phyloP scores from a whole-genome alignment of 2,329 filamentous ascomycete species.

The Bipolaris zeicola region DNA sequence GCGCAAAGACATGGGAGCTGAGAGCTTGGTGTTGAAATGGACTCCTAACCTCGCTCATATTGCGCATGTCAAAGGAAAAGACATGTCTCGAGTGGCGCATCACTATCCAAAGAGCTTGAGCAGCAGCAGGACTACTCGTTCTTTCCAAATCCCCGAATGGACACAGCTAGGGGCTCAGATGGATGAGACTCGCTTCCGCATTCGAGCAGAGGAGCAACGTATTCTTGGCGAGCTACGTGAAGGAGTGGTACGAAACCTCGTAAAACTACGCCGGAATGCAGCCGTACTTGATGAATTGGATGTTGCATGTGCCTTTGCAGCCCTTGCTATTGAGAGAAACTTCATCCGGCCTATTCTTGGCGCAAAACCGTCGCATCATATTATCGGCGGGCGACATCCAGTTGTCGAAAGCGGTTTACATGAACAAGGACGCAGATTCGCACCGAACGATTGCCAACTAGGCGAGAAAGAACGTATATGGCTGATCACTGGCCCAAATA shows the following conservation, averaged over 20 bases:
- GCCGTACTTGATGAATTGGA: slow-evolving; percentile 93
- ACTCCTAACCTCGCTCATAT: slow-evolving; percentile 86
- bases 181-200: slow-evolving; percentile 76
- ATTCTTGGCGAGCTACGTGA: slow-evolving; percentile 78
- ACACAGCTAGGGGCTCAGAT: slow-evolving; percentile 77
- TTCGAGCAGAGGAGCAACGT: slow-evolving; percentile 81
- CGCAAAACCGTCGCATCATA: slow-evolving; percentile 67
- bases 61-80: slow-evolving; percentile 85
- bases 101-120: slow-evolving; percentile 64
- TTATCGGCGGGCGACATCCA: slow-evolving; percentile 86
- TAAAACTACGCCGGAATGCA: slow-evolving; percentile 87
- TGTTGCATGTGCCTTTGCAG: slow-evolving; percentile 83
- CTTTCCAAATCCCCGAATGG: slow-evolving; percentile 86
- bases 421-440: slow-evolving; percentile 80
- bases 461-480: slow-evolving; percentile 75
- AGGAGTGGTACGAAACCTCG: slow-evolving; percentile 77
- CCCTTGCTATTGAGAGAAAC: slow-evolving; percentile 73
- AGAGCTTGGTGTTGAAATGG: slow-evolving; percentile 77
- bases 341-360: slow-evolving; percentile 77
- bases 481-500: slow-evolving; percentile 85
- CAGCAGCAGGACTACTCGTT: slow-evolving; percentile 81
- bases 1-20: slow-evolving; percentile 59
- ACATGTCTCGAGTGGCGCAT: slow-evolving; percentile 51
- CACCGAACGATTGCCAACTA: slow-evolving; percentile 83
- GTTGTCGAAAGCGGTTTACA: slow-evolving; percentile 85